Evolutionary conservation across 1,284 basidiomycete species (phyloP), one percentile per base, ranked within the genome.

Genomic region (Trichosporon coremiiforme): DNA sequence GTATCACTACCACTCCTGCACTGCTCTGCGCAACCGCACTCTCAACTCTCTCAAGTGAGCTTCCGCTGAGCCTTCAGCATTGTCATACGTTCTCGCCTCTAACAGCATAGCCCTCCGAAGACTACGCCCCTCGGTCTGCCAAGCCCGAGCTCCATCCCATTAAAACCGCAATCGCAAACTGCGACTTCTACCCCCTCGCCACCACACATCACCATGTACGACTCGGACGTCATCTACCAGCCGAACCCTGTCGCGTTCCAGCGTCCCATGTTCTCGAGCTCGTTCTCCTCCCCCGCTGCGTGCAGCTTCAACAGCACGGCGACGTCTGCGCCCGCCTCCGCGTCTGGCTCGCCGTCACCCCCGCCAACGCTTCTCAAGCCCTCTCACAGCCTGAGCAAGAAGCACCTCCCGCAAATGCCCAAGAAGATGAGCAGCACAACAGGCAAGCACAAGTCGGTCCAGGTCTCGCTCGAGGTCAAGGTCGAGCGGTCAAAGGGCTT

Each of bases 401-500:
- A 68, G 60, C n/a, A 65, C 62, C 73, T 72, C n/a, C 71, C 74
- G 13, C 77, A 78, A 67, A 68, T 74, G 20, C 20, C 67, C 41
- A 80, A 79, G 70, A 82, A 82, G 71, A 70, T 72, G 2, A 70
- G 71, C 4, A 76, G 76, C 1, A 75, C 74, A 0, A 70, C 67
- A 1, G 64, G 67, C 65, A 81, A 82, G 70, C 76, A 76, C 57
- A 70, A 74, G 35, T 72, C 64, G 60, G 81, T 82, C 13, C 80
- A 82, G 70, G 70, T 77, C 64, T 71, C 75, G 1, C 76, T 82
- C 41, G 79, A 82, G 64, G 72, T 76, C 67, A 81, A 82, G 69
- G 81, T 82, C 65, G 79, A 81, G 68, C 74, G 75, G 31, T 75
- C 78, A 20, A 70, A 77, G 62, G 78, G 81, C 2, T 81, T 81